Conservation (phyloP, 2,329 filamentous ascomycete genomes). For the Ilyonectria robusta region DNA sequence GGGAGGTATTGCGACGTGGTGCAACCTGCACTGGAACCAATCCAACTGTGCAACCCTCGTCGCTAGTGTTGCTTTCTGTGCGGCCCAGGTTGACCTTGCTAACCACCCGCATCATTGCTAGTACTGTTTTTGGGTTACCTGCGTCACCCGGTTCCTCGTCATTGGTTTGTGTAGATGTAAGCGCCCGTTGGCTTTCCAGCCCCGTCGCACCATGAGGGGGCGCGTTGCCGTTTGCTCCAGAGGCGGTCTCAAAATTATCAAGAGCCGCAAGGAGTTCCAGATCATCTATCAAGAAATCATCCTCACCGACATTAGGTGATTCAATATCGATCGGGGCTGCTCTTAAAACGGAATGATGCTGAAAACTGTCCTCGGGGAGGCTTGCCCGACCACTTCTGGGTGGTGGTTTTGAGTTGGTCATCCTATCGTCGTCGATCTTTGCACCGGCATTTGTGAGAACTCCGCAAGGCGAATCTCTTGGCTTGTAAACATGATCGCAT, state of each 20-base stretch:
- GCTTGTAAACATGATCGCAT: constrained; percentile 58
- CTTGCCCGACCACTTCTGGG: not conserved
- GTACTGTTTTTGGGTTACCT: constrained; percentile 17
- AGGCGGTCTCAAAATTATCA: constrained; percentile 21
- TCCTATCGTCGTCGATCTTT: not conserved
- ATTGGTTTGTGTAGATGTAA: not conserved
- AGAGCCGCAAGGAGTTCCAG: constrained; percentile 31
- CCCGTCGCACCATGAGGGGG: not conserved
- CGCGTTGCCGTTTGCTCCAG: constrained; percentile 8
- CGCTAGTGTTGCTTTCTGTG: constrained; percentile 51
- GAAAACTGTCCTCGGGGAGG: not conserved
- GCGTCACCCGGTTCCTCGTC: constrained; percentile 1
- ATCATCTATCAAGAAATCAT: constrained; percentile 15
- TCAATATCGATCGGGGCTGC: not conserved
- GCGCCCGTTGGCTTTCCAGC: not conserved
- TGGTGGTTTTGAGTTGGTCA: constrained; percentile 6
- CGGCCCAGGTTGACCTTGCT: constrained; percentile 52
- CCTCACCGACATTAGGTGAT: not conserved
- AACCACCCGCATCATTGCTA: constrained; percentile 47
- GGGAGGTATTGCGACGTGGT: constrained; percentile 24
- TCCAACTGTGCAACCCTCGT: constrained; percentile 41
- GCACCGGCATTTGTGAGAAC: not conserved
- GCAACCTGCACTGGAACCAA: constrained; percentile 47
- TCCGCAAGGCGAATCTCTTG: not conserved
- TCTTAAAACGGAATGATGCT: not conserved